phyloP scores from a whole-genome alignment of 2,329 filamentous ascomycete genomes.

The Phialocephala subalpina region DNA sequence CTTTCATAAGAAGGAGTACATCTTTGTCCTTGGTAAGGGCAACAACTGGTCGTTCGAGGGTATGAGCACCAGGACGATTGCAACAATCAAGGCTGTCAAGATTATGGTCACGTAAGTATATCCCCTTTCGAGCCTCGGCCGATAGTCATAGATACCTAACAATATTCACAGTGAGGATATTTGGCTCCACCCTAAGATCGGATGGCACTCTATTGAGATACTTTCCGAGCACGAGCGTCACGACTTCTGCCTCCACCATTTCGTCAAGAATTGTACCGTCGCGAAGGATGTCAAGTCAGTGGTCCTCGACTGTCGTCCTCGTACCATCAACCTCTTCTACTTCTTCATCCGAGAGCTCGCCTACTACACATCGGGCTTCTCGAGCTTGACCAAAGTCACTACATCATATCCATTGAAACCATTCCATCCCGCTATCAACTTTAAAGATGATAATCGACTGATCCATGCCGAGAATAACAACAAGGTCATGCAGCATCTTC shows the following conservation, averaged over 20 bases:
- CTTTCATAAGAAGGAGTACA: slow-evolving; percentile 13
- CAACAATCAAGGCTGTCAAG: slow-evolving; percentile 12
- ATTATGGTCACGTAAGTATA: slow-evolving; percentile 13
- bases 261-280: background rate
- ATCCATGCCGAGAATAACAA: background rate
- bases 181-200: background rate
- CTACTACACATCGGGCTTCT: slow-evolving; percentile 15
- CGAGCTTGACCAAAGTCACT: slow-evolving; percentile 7
- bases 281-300: slow-evolving; percentile 12
- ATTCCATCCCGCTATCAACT: background rate
- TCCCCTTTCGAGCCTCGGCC: background rate
- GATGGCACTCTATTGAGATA: slow-evolving; percentile 1
- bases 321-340: background rate
- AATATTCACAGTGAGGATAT: slow-evolving; percentile 3
- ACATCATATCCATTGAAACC: background rate
- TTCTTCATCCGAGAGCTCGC: slow-evolving; percentile 10
- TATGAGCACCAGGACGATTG: background rate
- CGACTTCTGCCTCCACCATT: slow-evolving; percentile 4
- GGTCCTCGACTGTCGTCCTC: slow-evolving; percentile 13
- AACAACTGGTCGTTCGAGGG: slow-evolving; percentile 17
- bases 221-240: background rate
- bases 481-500: background rate
- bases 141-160: background rate
- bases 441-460: background rate
- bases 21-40: background rate